phyloP scores from a whole-genome alignment of 2,329 filamentous ascomycete genomes.

The Lasiodiplodia sp. region DNA sequence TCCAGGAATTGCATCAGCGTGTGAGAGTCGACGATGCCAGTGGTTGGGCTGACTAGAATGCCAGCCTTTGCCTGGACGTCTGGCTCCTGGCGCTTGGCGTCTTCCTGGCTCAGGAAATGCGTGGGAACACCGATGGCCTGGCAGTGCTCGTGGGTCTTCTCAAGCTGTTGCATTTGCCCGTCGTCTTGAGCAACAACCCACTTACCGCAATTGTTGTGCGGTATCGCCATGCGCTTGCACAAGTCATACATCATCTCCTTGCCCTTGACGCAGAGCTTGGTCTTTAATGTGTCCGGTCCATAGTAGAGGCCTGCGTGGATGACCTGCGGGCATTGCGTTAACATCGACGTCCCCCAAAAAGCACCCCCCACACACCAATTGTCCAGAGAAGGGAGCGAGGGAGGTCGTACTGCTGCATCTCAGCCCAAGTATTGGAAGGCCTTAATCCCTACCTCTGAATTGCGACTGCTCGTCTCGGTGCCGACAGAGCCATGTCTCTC shows the following conservation, averaged over 20 bases:
- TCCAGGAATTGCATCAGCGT: constrained; percentile 81
- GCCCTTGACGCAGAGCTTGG: constrained; percentile 80
- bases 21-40: constrained; percentile 91
- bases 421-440: constrained; percentile 13
- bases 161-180: constrained; percentile 69
- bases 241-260: constrained; percentile 79
- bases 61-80: constrained; percentile 75
- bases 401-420: constrained; percentile 8
- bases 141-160: constrained; percentile 64
- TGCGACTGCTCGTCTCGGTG: constrained; percentile 87
- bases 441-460: constrained; percentile 71
- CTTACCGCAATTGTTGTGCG: constrained; percentile 80
- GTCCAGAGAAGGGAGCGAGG: neutral
- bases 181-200: constrained; percentile 92
- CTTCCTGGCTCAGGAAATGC: constrained; percentile 69
- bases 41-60: constrained; percentile 82
- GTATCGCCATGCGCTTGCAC: constrained; percentile 72
- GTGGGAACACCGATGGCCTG: constrained; percentile 70
- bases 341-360: neutral
- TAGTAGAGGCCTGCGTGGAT: constrained; percentile 98
- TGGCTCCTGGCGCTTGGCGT: constrained; percentile 73
- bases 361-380: neutral
- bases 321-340: constrained; percentile 59
- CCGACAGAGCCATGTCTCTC: constrained; percentile 80
- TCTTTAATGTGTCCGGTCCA: constrained; percentile 77